Percentiles rank a stretch among this genome's conserved stretches.
phyloP scores from a whole-genome alignment of 805 yeast species.

The Lipomyces japonicus region DNA sequence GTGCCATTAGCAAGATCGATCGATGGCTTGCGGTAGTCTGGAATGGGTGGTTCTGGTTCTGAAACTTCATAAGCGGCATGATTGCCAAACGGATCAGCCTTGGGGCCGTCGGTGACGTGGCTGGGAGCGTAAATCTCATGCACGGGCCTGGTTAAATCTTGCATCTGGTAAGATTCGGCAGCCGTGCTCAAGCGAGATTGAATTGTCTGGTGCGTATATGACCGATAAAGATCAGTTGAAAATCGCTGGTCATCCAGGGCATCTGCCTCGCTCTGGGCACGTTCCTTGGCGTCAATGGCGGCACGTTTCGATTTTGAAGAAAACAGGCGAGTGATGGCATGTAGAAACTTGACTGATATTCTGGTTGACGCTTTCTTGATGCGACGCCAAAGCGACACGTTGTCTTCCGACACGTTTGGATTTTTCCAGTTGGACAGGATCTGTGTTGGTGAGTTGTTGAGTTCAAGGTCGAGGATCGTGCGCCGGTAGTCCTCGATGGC shows the following conservation, averaged over 20 bases:
- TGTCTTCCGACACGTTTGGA: conserved; percentile 53
- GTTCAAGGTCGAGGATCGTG: conserved; percentile 57
- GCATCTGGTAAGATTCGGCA: conserved; percentile 27
- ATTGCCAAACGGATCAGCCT: conserved; percentile 11
- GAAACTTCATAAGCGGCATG: too few relatives aligned
- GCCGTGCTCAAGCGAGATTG: conserved; percentile 1
- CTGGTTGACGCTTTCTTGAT: conserved; percentile 58
- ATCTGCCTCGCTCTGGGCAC: conserved; percentile 11
- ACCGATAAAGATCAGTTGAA: conserved; percentile 10
- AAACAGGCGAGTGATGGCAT: conserved; percentile 11
- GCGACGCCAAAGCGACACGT: conserved; percentile 60
- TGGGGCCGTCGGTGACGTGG: neutral
- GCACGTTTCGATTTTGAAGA: conserved; percentile 15
- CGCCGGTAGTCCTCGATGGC: conserved; percentile 75
- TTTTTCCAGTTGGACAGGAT: conserved; percentile 52
- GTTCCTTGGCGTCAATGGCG: conserved; percentile 14
- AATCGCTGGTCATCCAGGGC: conserved; percentile 11
- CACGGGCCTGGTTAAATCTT: conserved; percentile 14
- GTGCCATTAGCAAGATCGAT: conserved; percentile 23
- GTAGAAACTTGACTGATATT: conserved; percentile 10
- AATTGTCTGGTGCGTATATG: conserved; percentile 5
- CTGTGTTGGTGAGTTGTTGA: conserved; percentile 64
- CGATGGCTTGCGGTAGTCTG: conserved; percentile 17
- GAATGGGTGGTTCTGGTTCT: neutral
- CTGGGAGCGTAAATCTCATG: too few relatives aligned